Evolutionary conservation across 805 yeast genomes (phyloP), one percentile per base, ranked within the genome.

Genomic region (Pichia rugopelliculosa): DNA sequence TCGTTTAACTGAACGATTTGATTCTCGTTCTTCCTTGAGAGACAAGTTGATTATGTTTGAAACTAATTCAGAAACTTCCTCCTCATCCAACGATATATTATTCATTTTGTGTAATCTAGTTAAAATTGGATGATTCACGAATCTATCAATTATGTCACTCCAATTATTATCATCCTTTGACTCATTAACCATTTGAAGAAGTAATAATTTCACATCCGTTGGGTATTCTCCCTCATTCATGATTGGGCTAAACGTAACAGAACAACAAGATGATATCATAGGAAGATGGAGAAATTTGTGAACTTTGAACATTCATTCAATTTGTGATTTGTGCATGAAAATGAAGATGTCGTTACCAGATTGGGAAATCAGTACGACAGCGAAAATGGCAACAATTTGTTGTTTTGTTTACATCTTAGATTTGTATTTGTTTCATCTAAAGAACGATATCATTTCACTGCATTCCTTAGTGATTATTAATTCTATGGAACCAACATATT

Each of bases 121-220:
- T 41, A 62, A 53, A 27, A 65, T 39, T 12, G 66, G 61, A 49
- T 65, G 68, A 1, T 44, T 37, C 8, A 46, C 50, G 37, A 64
- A 49, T 40, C 44, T 48, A 8, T 41, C 21, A 17, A 53, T 24
- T 7, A 65, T 48, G 13, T 47, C 39, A 3, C 52, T 41, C 33
- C 50, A 39, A 22, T 48, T 47, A 18, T 45, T 24, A 51, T 52
- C 49, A 47, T 45, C 26, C 51, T 54, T 24, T 37, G 55, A 33
- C 39, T 51, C 42, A 30, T 50, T 57, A 6, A 64, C 48, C 22
- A 55, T 45, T 49, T 66, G 69, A n/a, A 61, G 55, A 3, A 65
- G 52, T 11, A 66, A 58, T 26, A 66, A 56, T 26, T 60, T 53
- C 13, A 60, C 51, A 49, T 62, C 64, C 4, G 63, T 59, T 1